Percentiles rank a stretch among this genome's conserved stretches.
phyloP scores from a whole-genome alignment of 2,329 filamentous ascomycete species.

The Cladosporium sp. region DNA sequence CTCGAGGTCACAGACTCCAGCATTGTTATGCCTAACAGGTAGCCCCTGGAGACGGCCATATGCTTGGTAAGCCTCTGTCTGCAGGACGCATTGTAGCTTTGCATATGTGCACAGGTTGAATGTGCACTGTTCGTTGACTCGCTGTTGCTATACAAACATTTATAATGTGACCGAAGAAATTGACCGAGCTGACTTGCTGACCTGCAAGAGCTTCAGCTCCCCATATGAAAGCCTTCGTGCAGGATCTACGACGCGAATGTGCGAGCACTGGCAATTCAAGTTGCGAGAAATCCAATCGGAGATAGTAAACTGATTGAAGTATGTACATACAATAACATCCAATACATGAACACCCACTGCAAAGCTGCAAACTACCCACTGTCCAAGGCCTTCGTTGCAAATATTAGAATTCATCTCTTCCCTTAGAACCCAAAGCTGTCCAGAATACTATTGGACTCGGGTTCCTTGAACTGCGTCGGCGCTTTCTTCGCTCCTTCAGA shows the following conservation, averaged over 20 bases:
- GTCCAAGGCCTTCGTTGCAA: neutral
- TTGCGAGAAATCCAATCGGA: neutral
- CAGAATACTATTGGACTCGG: slow-evolving; percentile 82
- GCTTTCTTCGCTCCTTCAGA: slow-evolving; percentile 51
- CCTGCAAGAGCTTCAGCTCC: too few species aligned
- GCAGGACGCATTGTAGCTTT: neutral
- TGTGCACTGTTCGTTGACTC: too few species aligned
- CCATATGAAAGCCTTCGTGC: too few species aligned
- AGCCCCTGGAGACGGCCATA: too few species aligned
- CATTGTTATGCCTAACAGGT: too few species aligned
- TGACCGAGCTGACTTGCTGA: too few species aligned
- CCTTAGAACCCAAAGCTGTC: slow-evolving; percentile 87
- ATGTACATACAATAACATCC: neutral
- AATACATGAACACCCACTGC: neutral
- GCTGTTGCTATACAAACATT: too few species aligned
- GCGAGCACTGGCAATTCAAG: neutral
- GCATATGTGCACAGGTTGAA: too few species aligned
- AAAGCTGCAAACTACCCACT: neutral
- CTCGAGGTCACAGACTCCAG: too few species aligned
- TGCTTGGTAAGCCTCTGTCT: neutral
- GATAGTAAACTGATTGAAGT: neutral
- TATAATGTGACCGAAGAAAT: neutral
- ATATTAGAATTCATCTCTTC: neutral
- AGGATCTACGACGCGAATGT: neutral
- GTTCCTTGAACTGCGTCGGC: slow-evolving; percentile 84